Evolutionary conservation across 2,329 filamentous ascomycete genomes (phyloP).

Genomic region (Neofusicoccum kwambonambiense): DNA sequence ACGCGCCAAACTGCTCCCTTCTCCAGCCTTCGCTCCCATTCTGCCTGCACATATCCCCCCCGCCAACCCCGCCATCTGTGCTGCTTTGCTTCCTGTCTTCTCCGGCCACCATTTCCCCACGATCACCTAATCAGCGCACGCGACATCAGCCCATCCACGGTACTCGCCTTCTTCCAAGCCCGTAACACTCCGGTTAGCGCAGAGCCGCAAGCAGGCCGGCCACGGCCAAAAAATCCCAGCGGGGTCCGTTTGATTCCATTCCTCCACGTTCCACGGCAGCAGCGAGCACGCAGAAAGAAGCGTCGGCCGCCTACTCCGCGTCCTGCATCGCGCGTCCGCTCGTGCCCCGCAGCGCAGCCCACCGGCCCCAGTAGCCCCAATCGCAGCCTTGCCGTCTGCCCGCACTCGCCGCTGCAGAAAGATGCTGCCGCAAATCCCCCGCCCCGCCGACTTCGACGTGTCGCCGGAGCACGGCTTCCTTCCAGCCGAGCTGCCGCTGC

Average conservation of each 20-base stretch:
- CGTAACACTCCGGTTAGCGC: neutral
- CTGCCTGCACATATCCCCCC: neutral
- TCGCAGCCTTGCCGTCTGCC: neutral
- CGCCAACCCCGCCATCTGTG: neutral
- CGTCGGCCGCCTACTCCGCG: neutral
- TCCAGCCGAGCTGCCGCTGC: constrained; percentile 75
- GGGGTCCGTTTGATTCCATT: neutral
- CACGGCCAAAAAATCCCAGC: neutral
- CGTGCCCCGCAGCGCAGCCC: neutral
- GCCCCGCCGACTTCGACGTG: constrained; percentile 18
- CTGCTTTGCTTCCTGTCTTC: neutral
- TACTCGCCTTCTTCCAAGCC: neutral
- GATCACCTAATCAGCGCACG: constrained; percentile 2
- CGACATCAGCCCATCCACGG: constrained; percentile 3
- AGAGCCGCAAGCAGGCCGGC: neutral
- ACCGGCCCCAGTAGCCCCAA: neutral
- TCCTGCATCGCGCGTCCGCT: neutral
- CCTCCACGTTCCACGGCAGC: neutral
- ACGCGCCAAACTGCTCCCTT: neutral
- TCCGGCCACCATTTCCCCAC: neutral
- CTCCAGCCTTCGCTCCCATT: neutral
- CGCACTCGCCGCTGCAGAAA: neutral
- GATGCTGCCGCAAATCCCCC: constrained; percentile 18
- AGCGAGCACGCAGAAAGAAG: neutral
- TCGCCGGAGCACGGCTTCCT: constrained; percentile 75